Evolutionary conservation across 2,329 filamentous ascomycete genomes (phyloP), one percentile per base, ranked within the genome.

Genomic region (Didymella pinodella): DNA sequence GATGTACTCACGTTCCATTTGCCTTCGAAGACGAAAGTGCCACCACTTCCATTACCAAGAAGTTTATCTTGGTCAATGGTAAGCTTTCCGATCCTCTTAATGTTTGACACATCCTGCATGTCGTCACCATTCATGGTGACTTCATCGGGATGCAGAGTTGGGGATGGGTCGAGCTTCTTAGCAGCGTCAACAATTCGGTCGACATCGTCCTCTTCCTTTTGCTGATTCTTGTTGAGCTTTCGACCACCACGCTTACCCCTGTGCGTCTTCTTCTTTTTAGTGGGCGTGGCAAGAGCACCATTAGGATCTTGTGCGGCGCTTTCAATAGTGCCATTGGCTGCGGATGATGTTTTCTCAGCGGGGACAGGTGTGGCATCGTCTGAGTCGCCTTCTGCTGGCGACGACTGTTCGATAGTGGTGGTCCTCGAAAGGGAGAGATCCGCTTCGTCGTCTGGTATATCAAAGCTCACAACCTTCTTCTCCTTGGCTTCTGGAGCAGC

Each of bases 21-120:
- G n/a, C 95, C 95, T 48, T 92, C 90, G 76, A 95, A 98, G 0
- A 99, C 95, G 52, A 96, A 88, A 0, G 95, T 99, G n/a, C 95
- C 95, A 73, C 97, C 96, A 76, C 94, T 98, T 54, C 95, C 95
- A 59, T 92, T 84, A 1, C 88, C 88, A 38, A 89, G 80, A 18
- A 88, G 82, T 29, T 80, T 82, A 66, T 88, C 84, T 25, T 84
- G 87, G 64, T 85, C 81, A 29, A 89, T 86, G 53, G 81, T 82
- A 25, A 88, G 77, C 60, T 85, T 86, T 50, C 86, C 86, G 67
- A 88, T 88, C 44, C 84, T 82, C 60, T 88, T 80, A 12, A 80
- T 77, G 45, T 79, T 81, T 32, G 77, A 77, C 11, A 83, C 75
- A 56, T 83, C 80, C 28, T 78, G 77, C 40, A 83, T 77, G 34